Conservation (phyloP, 2,329 filamentous ascomycete species). For the Iodosphaeria phyllophila region DNA sequence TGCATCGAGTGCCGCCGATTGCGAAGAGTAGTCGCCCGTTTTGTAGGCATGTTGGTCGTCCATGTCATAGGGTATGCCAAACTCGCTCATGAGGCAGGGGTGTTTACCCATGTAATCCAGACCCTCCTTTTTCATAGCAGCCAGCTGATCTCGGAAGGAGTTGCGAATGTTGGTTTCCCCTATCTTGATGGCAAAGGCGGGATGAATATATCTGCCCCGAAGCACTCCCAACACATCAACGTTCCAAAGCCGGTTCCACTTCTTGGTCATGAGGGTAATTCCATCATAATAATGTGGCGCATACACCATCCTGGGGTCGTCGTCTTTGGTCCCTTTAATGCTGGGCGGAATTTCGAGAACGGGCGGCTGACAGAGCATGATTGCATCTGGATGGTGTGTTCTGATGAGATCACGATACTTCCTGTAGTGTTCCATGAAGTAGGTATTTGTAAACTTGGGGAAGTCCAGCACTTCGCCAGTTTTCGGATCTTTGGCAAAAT, state of each 20-base stretch:
- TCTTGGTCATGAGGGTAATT: constrained; percentile 91
- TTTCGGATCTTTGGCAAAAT: constrained; percentile 64
- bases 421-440: constrained; percentile 76
- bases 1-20: constrained; percentile 82
- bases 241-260: constrained; percentile 97
- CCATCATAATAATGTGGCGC: constrained; percentile 95
- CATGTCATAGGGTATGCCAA: constrained; percentile 98
- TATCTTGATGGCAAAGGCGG: constrained; percentile 80
- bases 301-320: constrained; percentile 81
- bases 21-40: constrained; percentile 86
- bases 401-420: constrained; percentile 59
- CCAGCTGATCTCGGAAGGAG: constrained; percentile 75
- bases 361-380: constrained; percentile 82
- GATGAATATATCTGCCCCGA: constrained; percentile 71
- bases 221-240: constrained; percentile 88
- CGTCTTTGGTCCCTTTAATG: constrained; percentile 74
- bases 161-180: constrained; percentile 90
- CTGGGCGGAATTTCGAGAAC: constrained; percentile 79
- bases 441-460: constrained; percentile 73
- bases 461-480: constrained; percentile 63
- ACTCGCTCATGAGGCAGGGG: constrained; percentile 81
- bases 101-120: constrained; percentile 75
- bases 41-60: constrained; percentile 90
- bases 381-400: constrained; percentile 55
- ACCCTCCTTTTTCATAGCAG: constrained; percentile 68